These are phyloP conservation scores for Prunus mongolica DNA, from an alignment of 306 rosid species.

Conservation along the genomic window DNA sequence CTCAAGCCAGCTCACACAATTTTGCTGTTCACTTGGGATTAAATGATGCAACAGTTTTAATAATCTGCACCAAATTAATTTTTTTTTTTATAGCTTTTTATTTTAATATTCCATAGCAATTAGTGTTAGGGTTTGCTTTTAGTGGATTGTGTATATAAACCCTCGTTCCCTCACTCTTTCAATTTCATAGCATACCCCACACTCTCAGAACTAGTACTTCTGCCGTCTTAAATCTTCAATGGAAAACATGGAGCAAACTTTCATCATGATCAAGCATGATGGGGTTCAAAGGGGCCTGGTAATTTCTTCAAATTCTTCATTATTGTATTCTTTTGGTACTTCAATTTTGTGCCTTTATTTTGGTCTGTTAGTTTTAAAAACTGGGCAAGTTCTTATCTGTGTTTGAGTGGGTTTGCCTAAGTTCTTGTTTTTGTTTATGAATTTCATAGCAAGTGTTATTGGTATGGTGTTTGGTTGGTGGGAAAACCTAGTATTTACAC, in stretches of 20 bases:
- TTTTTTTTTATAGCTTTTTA: too few species aligned
- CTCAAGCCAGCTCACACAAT: too few species aligned
- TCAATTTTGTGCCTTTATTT: not conserved
- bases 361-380: not conserved
- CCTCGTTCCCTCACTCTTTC: not conserved
- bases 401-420: not conserved
- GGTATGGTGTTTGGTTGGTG: constrained; percentile 10
- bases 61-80: too few species aligned
- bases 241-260: constrained; percentile 66
- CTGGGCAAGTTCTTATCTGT: not conserved
- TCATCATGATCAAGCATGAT: constrained; percentile 91
- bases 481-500: not conserved
- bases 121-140: constrained; percentile 26
- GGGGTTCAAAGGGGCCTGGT: constrained; percentile 92
- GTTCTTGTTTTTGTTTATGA: not conserved
- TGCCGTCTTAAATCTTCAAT: not conserved
- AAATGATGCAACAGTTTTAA: too few species aligned
- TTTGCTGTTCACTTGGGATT: too few species aligned
- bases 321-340: not conserved
- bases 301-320: not conserved
- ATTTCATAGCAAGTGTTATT: not conserved
- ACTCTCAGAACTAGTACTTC: not conserved
- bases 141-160: not conserved
- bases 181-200: not conserved
- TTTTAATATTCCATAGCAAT: constrained; percentile 21